phyloP scores from a whole-genome alignment of 352 stramenopile genomes.

The Peronospora tabacina region DNA sequence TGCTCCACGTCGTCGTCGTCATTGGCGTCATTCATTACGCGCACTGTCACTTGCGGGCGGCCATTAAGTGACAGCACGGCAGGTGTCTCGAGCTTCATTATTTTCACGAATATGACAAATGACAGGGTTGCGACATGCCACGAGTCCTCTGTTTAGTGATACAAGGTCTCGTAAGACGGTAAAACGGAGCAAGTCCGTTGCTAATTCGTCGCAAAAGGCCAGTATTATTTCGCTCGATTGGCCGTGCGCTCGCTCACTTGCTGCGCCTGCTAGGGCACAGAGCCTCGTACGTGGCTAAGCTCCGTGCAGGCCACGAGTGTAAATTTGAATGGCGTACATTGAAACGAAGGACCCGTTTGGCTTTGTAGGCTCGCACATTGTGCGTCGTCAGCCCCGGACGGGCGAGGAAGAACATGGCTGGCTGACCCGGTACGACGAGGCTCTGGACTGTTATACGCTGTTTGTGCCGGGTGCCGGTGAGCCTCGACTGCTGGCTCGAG shows the following conservation, averaged over 20 bases:
- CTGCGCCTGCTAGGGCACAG: too few species aligned
- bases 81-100: slow-evolving; percentile 27
- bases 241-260: too few species aligned
- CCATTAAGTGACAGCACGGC: slow-evolving; percentile 62
- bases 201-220: too few species aligned
- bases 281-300: too few species aligned
- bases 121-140: not conserved
- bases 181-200: too few species aligned
- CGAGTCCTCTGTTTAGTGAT: too few species aligned
- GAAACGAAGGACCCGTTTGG: slow-evolving; percentile 52
- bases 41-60: slow-evolving; percentile 39
- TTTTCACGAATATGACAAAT: not conserved
- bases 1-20: slow-evolving; percentile 10
- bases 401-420: slow-evolving; percentile 40
- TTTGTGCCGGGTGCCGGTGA: slow-evolving; percentile 41
- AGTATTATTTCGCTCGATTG: too few species aligned
- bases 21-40: slow-evolving; percentile 1
- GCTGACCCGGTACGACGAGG: slow-evolving; percentile 63
- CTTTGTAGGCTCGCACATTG: slow-evolving; percentile 54
- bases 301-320: too few species aligned
- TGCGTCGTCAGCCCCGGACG: slow-evolving; percentile 26
- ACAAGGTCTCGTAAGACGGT: too few species aligned
- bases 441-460: slow-evolving; percentile 56
- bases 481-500: slow-evolving; percentile 31
- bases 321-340: slow-evolving; percentile 35